These are phyloP conservation scores for Neurospora terricola DNA, from an alignment of 495 filamentous ascomycete species.

Conservation along the genomic window DNA sequence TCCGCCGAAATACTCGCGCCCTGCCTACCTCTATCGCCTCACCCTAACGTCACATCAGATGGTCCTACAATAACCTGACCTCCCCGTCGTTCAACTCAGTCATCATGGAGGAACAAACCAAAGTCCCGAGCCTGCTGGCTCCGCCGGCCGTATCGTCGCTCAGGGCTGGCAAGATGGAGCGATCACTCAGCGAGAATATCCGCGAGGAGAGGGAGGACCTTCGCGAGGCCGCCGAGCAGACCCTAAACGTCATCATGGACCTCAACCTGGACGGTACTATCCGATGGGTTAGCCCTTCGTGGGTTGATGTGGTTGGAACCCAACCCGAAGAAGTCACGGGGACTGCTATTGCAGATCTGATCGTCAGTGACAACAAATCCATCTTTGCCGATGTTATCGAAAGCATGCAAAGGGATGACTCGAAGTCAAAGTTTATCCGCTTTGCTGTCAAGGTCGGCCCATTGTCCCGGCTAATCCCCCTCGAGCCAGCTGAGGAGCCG, in stretches of 20 bases:
- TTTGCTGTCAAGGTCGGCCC: slow-evolving; percentile 72
- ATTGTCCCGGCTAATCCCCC: slow-evolving; percentile 53
- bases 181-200: slow-evolving; percentile 45
- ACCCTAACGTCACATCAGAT: background rate
- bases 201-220: slow-evolving; percentile 78
- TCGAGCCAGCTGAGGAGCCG: slow-evolving; percentile 37
- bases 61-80: background rate
- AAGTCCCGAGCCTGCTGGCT: slow-evolving; percentile 27
- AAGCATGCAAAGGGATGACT: slow-evolving; percentile 85
- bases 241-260: slow-evolving; percentile 89
- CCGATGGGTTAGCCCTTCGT: slow-evolving; percentile 95
- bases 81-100: slow-evolving; percentile 7
- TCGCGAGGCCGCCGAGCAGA: slow-evolving; percentile 91
- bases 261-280: slow-evolving; percentile 79
- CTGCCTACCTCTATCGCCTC: background rate
- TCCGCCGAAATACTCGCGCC: background rate
- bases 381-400: slow-evolving; percentile 76
- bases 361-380: slow-evolving; percentile 62
- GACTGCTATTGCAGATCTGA: slow-evolving; percentile 66
- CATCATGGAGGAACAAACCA: slow-evolving; percentile 35
- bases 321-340: slow-evolving; percentile 61
- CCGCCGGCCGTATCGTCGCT: slow-evolving; percentile 39
- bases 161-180: slow-evolving; percentile 40
- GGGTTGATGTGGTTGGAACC: slow-evolving; percentile 86
- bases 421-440: slow-evolving; percentile 81